Conservation (phyloP, 176 grass and related monocot species). For the Carex littledalei region DNA sequence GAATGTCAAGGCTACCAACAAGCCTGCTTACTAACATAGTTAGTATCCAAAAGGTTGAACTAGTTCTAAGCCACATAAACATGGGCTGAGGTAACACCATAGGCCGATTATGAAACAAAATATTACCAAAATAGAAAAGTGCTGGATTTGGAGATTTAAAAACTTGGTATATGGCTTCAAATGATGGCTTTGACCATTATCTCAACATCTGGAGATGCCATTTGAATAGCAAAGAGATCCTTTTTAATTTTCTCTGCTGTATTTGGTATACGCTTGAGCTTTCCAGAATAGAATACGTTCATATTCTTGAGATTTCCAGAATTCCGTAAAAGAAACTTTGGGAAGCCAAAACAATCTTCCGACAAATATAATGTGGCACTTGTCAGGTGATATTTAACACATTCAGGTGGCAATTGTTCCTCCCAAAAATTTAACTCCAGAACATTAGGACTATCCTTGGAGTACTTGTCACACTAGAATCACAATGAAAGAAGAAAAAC, state of each 20-base stretch:
- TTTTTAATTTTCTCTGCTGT: not conserved
- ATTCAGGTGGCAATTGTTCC: not conserved
- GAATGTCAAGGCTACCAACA: no score
- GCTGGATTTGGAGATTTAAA: not conserved
- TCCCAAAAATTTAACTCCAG: not conserved
- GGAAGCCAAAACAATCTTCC: not conserved
- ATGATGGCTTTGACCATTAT: no score
- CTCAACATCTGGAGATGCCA: not conserved
- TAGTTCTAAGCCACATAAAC: no score
- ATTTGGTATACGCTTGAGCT: not conserved
- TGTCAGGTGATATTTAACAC: conserved; percentile 1
- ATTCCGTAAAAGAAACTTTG: not conserved
- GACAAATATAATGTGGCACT: not conserved
- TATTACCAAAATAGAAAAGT: not conserved
- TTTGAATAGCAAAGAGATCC: not conserved
- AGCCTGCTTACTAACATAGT: no score
- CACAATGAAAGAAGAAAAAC: not conserved
- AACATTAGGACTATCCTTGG: not conserved
- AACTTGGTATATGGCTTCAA: no score
- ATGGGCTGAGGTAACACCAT: not conserved
- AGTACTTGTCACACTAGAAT: not conserved
- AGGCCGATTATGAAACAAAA: not conserved
- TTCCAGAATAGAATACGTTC: not conserved
- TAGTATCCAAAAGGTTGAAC: no score
- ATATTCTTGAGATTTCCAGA: not conserved